Conservation (phyloP, 2,329 filamentous ascomycete genomes). For the Xylariaceae sp. region DNA sequence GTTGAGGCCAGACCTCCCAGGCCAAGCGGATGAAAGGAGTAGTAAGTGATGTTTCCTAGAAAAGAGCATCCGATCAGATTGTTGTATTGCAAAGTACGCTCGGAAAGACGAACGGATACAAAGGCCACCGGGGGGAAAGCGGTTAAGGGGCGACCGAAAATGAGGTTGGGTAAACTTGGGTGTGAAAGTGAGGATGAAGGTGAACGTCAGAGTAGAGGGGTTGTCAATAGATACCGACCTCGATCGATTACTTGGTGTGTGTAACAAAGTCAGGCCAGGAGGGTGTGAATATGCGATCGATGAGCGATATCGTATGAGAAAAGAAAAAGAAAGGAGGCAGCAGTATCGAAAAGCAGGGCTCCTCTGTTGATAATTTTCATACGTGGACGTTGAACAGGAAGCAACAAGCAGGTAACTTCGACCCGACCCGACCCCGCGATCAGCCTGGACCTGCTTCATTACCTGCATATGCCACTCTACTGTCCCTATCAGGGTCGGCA, state of each 20-base stretch:
- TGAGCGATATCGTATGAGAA: neutral
- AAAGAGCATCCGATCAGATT: conserved; percentile 2
- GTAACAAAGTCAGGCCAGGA: neutral
- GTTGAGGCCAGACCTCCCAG: conserved; percentile 5
- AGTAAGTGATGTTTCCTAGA: neutral
- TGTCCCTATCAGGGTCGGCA: neutral
- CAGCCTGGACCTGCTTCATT: neutral
- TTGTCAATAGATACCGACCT: neutral
- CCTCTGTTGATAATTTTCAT: neutral
- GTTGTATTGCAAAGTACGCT: neutral
- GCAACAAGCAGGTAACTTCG: neutral
- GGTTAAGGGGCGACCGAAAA: neutral
- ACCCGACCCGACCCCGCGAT: conserved; percentile 5
- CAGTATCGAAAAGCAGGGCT: neutral
- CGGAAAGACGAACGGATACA: neutral
- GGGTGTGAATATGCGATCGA: neutral
- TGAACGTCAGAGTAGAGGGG: neutral
- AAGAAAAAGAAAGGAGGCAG: neutral
- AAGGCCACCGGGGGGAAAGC: neutral
- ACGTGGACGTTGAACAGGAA: neutral
- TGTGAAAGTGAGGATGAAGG: neutral
- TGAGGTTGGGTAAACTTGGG: neutral
- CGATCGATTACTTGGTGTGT: neutral
- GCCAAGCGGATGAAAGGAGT: neutral
- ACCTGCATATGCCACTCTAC: conserved; percentile 1